Evolutionary conservation across 2,329 filamentous ascomycete genomes (phyloP).

Genomic region (Alternaria sp.): DNA sequence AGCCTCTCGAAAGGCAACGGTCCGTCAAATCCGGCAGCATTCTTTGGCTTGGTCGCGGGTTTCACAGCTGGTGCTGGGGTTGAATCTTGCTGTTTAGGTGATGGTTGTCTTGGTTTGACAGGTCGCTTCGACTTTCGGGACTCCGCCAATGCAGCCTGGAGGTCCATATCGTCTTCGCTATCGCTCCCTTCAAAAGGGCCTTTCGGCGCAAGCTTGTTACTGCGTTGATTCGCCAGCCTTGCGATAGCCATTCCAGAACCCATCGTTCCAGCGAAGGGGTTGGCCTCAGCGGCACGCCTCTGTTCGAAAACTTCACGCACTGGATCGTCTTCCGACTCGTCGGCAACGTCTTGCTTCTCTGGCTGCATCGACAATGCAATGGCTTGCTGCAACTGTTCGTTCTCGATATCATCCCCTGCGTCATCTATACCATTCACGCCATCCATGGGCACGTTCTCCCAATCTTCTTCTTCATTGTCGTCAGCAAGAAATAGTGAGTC

Average conservation of each 20-base stretch:
- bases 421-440: constrained; percentile 67
- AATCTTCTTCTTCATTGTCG: constrained; percentile 50
- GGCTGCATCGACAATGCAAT: constrained; percentile 82
- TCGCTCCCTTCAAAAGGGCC: constrained; percentile 56
- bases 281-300: constrained; percentile 53
- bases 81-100: constrained; percentile 32
- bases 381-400: constrained; percentile 80
- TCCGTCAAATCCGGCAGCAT: constrained; percentile 73
- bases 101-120: constrained; percentile 42
- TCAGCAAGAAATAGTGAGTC: constrained; percentile 66
- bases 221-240: constrained; percentile 76
- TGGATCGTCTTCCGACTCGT: constrained; percentile 52
- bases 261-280: constrained; percentile 52
- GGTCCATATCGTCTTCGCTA: constrained; percentile 77
- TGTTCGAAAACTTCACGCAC: constrained; percentile 59
- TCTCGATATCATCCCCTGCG: constrained; percentile 61
- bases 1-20: constrained; percentile 88
- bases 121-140: constrained; percentile 65
- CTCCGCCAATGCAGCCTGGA: constrained; percentile 77
- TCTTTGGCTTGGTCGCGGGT: constrained; percentile 57
- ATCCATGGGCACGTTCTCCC: constrained; percentile 55
- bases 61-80: constrained; percentile 25
- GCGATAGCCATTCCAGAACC: constrained; percentile 69
- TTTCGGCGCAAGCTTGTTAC: constrained; percentile 61
- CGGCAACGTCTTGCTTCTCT: constrained; percentile 64